Base-by-base conservation (phyloP, 371 early-diverging fungal genomes). In the Rhizopus arrhizus region DNA sequence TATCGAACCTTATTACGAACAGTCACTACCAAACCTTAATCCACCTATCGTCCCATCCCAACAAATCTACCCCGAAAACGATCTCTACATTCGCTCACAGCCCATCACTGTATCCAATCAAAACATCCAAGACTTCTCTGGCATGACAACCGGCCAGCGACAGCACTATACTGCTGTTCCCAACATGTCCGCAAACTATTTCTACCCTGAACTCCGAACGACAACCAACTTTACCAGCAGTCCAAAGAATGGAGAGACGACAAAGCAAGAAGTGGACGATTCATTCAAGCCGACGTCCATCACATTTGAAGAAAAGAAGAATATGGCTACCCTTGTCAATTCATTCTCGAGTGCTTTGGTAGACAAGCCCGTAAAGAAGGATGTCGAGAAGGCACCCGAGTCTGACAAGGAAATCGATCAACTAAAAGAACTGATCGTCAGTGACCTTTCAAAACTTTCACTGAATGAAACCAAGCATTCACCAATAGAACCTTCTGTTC, bases 91-190 rank as follows among this genome's bases (percentile, higher is more conserved):
- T 34, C 45, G 69, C 9, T 69, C 69, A 6, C 64, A 64, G 22
- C 69, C 69, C 12, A 58, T 62, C 32, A 16, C 61, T 13, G 61
- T 65, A 2, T 61, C 62, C 0, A 61, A 59, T n/a, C 68, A 64
- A 28, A 34, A 40, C 9, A 32, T 16, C 15, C 12, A n/a, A 11
- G 43, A 43, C 5, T 5, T 58, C 42, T 22, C 45, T 53, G 31
- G 62, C 49, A 43, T 13, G 7, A 5, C 65, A 15, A 61, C 65
- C 2, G 74, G 79, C 3, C 63, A 71, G 22, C 56, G 79, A 40
- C 70, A 69, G 6, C 79, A 78, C 47, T 74, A 75, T 45, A 53
- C 72, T 13, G 8, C 65, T 43, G 50, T 67, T 5, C 76, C 79
- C 7, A 63, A 68, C 33, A 53, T 69, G 2, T 34, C 72, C 3